phyloP scores from a whole-genome alignment of 495 filamentous ascomycete genomes.

The Extremus antarcticus region DNA sequence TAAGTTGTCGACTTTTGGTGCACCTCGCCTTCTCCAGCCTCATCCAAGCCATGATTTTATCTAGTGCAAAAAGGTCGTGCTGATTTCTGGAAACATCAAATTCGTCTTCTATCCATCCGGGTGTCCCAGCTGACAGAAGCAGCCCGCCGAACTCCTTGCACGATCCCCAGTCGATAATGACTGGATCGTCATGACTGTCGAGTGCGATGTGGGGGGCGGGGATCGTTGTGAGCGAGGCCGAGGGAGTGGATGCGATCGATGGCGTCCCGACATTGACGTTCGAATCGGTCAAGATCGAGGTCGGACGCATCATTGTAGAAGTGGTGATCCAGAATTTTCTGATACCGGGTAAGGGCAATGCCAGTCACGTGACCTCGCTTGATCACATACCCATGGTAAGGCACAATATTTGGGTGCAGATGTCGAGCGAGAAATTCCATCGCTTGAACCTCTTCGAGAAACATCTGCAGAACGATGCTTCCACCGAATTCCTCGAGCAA shows the following conservation, averaged over 20 bases:
- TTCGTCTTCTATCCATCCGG: slow-evolving; percentile 18
- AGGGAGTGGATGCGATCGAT: slow-evolving; percentile 18
- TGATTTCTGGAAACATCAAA: slow-evolving; percentile 9
- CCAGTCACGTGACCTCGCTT: slow-evolving; percentile 8
- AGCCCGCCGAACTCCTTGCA: slow-evolving; percentile 13
- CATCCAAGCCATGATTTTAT: slow-evolving; percentile 17
- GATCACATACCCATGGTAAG: not conserved
- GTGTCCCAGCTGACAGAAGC: slow-evolving; percentile 17
- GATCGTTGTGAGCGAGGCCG: slow-evolving; percentile 21
- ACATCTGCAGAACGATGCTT: not conserved
- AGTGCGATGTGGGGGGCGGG: slow-evolving; percentile 13
- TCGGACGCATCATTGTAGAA: slow-evolving; percentile 7
- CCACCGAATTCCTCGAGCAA: not conserved
- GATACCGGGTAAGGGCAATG: slow-evolving; percentile 12
- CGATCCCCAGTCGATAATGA: slow-evolving; percentile 20
- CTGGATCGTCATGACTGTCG: slow-evolving; percentile 12
- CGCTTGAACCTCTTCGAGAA: not conserved
- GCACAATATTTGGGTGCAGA: not conserved
- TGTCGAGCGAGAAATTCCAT: not conserved
- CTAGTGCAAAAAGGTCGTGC: slow-evolving; percentile 15
- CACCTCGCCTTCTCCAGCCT: no score
- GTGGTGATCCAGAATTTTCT: slow-evolving; percentile 10
- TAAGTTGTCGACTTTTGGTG: no score
- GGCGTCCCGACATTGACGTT: slow-evolving; percentile 9
- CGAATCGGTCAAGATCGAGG: slow-evolving; percentile 7